Base-by-base conservation (phyloP, 768 basidiomycete species). In the Vararia minispora region DNA sequence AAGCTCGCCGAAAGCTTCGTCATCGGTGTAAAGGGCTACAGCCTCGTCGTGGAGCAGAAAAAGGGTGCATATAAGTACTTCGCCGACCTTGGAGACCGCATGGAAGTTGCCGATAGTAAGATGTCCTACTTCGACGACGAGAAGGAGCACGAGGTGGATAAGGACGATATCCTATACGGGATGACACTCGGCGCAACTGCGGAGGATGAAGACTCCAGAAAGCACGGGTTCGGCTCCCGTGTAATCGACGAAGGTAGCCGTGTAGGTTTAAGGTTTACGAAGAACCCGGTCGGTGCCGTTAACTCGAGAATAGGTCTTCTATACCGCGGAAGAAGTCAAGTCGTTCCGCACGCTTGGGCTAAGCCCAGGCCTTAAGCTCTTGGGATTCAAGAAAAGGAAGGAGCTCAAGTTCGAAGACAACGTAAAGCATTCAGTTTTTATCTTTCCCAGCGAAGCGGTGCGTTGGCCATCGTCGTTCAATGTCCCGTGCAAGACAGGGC, bases 371-470 rank as follows among this genome's bases (percentile, higher is more conserved):
- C 73, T 99, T 53, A 90, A 82, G 56, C 75, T 99, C 4, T 75
- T 99, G 20, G 95, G 95, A 4, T 98, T 97, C 66, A 90, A 91
- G 54, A 67, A 80, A 37, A 69, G 68, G 10, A 58, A 58, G 5
- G 69, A 81, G 46, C 68, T 98, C 1, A 60, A 61, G 2, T 84
- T 92, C 47, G 84, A 91, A 54, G 88, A 97, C 53, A 94, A 92
- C 48, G 59, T 95, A 52, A 94, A 89, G 52, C 91, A 97, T 58
- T 80, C 91, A 0, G 59, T 75, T 32, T 98, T 98, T 56, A 73
- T 98, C 39, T 87, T 89, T 55, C 95, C 95, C 0, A 80, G 92
- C 51, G 95, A 99, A 56, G 62, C 74, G 60, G 94, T 89, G 45
- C 39, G 70, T 56, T 4, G 23, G 17, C 16, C 23, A 1, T 5